Base-by-base conservation (phyloP, 2,329 filamentous ascomycete species). In the Claviceps humidiphila region DNA sequence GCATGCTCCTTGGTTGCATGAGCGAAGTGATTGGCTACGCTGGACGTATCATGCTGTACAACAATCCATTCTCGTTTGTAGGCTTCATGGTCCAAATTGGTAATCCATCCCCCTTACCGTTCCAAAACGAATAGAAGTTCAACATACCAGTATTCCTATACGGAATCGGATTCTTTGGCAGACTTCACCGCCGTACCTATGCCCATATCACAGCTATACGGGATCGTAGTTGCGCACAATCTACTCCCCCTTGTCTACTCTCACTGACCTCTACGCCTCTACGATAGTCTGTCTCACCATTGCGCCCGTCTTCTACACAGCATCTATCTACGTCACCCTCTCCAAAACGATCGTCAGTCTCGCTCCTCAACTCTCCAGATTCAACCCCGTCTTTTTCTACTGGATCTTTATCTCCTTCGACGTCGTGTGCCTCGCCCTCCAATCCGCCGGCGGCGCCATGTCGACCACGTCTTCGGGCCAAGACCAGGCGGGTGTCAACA, bases 31-130 rank as follows among this genome's bases (percentile, higher is more conserved):
- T 84, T 38, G 83, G 83, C 17, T 87, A 87, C 56, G 64, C 68
- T 1, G 83, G 80, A 2, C 73, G 83, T 11, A 68, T 84, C 50
- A 61, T 80, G 59, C 67, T 82, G 54, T 73, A 75, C 56, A 55
- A 73, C 45, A 77, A 85, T 58, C 78, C 80, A 0, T 85, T 81
- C 60, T 69, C 62, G 47, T 75, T 82, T 60, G 61, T 61, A 13
- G 78, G 74, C 7, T 87, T 86, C 61, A 73, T 85, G 62, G 73
- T 84, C n/a, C 79, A 86, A 61, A 83, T 84, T 56, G 69, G 76
- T 77, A 60, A 47, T 71, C 17, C 26, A n/a, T n/a, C 5, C 34
- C 20, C 9, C 8, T 11, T 2, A 5, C 5, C 1, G 7, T 14
- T 16, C 22, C 38, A 38, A 20, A 44, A 37, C 40, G n/a, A 22